These are phyloP conservation scores for Tetracentron sinense DNA, from an alignment of 164 flowering plant genomes.

Conservation along the genomic window DNA sequence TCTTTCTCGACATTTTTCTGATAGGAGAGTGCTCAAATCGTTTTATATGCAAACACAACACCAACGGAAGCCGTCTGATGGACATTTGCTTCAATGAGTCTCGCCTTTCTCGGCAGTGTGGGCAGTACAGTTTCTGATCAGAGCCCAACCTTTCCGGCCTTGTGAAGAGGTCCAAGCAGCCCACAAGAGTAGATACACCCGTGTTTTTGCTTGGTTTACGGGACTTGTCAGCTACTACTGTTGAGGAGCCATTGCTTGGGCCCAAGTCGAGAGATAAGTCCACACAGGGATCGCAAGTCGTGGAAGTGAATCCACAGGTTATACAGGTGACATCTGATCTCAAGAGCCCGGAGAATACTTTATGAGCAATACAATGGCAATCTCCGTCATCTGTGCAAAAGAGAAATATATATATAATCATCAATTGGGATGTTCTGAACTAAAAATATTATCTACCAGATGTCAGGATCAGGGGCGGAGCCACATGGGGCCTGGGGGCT, in stretches of 20 bases:
- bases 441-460: not conserved
- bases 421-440: not conserved
- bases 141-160: conserved; percentile 66
- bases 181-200: conserved; percentile 57
- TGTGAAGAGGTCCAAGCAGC: conserved; percentile 68
- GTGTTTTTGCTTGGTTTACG: conserved; percentile 25
- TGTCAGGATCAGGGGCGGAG: too few relatives aligned
- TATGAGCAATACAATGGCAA: conserved; percentile 64
- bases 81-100: conserved; percentile 68
- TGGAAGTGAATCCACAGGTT: conserved; percentile 64
- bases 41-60: conserved; percentile 58
- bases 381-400: conserved; percentile 41
- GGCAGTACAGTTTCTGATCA: conserved; percentile 65
- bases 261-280: conserved; percentile 64
- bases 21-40: conserved; percentile 55
- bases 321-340: conserved; percentile 69
- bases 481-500: too few relatives aligned
- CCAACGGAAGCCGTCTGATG: conserved; percentile 50
- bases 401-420: too few relatives aligned
- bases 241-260: conserved; percentile 9
- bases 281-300: conserved; percentile 59
- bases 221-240: conserved; percentile 20
- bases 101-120: conserved; percentile 45
- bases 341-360: conserved; percentile 53
- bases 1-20: conserved; percentile 44